phyloP scores from a whole-genome alignment of 2,329 filamentous ascomycete species.

The Stagonosporopsis tanaceti region DNA sequence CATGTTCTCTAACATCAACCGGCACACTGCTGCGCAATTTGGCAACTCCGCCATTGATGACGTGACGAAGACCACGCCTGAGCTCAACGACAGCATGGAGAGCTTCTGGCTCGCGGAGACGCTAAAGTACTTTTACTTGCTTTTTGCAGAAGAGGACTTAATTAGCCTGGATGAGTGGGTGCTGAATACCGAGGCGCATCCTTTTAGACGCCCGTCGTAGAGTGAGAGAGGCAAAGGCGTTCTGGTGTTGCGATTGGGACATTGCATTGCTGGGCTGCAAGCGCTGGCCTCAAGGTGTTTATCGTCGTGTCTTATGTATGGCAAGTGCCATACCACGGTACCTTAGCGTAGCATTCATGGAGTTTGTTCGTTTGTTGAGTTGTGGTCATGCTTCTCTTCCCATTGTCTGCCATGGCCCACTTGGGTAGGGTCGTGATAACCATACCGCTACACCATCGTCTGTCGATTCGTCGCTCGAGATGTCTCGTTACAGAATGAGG shows the following conservation, averaged over 20 bases:
- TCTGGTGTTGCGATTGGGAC: neutral
- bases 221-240: neutral
- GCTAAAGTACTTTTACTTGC: slow-evolving; percentile 71
- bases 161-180: slow-evolving; percentile 72
- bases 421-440: too few relatives aligned
- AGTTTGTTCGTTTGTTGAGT: neutral
- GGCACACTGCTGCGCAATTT: slow-evolving; percentile 66
- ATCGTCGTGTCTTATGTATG: neutral
- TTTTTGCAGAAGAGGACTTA: slow-evolving; percentile 67
- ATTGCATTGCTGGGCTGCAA: neutral
- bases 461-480: neutral
- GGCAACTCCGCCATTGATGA: slow-evolving; percentile 73
- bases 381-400: neutral
- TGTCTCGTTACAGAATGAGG: neutral
- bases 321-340: neutral
- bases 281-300: neutral
- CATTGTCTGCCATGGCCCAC: neutral
- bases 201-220: slow-evolving; percentile 45
- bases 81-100: slow-evolving; percentile 70
- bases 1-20: slow-evolving; percentile 73
- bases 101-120: slow-evolving; percentile 78
- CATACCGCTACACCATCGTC: neutral
- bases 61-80: slow-evolving; percentile 62
- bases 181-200: slow-evolving; percentile 60
- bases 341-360: slow-evolving; percentile 5